Base-by-base conservation (phyloP, 2,329 filamentous ascomycete species). In the Diplodia corticola region DNA sequence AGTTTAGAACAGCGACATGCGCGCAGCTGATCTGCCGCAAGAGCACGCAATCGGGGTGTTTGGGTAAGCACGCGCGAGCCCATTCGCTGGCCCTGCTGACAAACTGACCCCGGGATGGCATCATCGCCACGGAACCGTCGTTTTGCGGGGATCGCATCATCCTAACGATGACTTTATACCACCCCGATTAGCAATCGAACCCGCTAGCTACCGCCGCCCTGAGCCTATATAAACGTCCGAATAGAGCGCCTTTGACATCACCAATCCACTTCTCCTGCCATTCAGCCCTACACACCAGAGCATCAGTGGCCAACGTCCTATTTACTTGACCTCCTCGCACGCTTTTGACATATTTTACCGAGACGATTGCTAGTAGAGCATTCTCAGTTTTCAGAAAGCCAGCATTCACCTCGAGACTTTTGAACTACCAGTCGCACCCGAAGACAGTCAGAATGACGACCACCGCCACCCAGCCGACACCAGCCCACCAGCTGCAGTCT, bases 401-500 rank as follows among this genome's bases (percentile, higher is more conserved):
- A 17, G 33, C 20, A 17, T 28, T 17, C 22, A 17, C 5, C 20
- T 26, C 9, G 13, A 24, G 22, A 22, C 13, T 12, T 28, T 13
- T 26, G n/a, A 9, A 44, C 6, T 26, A 37, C 15, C 40, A 9
- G 4, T 4, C 9, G 2, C 17, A n/a, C 20, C 30, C 24, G 1
- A 46, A 37, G 4, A 20, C 35, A 24, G 48, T 63, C 67, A 83
- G 75, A 40, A 80, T 76, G 74, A 80, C 81, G 74, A 77, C 80
- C 66, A 76, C 80, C 40, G 78, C 78, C 63, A 69, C 78, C 17
- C 75, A 76, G 30, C 76, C 78, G 5, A 80, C 75, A 2, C 75
- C 80, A 9, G 79, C 80, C 10, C 80, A 82, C 69, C 77, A 81
- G 67, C 75, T 78, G 63, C 57, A 74, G 69, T 51, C 76, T 67